Conservation (phyloP, 1,284 basidiomycete species). For the Austroboletus rostrupii region DNA sequence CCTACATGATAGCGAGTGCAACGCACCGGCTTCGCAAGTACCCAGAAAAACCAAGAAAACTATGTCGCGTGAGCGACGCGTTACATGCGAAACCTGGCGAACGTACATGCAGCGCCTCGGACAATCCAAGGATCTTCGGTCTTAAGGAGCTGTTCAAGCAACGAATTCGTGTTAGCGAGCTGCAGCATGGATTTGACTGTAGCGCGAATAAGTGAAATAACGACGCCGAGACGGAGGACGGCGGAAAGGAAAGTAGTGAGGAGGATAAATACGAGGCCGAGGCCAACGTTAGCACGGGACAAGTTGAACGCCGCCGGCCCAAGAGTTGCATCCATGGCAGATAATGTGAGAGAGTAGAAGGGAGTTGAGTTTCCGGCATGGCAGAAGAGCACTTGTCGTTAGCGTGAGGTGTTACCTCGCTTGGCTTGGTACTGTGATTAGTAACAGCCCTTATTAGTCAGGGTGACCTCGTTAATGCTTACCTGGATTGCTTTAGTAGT, state of each 20-base stretch:
- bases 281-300: conserved; percentile 66
- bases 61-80: conserved; percentile 18
- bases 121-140: conserved; percentile 73
- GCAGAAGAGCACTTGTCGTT: too few relatives aligned
- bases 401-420: too few relatives aligned
- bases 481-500: too few relatives aligned
- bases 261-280: conserved; percentile 71
- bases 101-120: conserved; percentile 64
- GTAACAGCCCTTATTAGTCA: too few relatives aligned
- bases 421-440: too few relatives aligned
- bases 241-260: conserved; percentile 63
- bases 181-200: conserved; percentile 74
- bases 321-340: conserved; percentile 22
- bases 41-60: conserved; percentile 72
- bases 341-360: too few relatives aligned
- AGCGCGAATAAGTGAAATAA: conserved; percentile 62
- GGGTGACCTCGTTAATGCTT: too few relatives aligned
- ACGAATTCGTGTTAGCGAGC: conserved; percentile 65
- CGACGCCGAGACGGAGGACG: conserved; percentile 64
- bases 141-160: conserved; percentile 73
- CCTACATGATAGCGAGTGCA: too few relatives aligned
- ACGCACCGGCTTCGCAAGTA: conserved; percentile 60
- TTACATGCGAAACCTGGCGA: background rate
- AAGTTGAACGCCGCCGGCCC: conserved; percentile 32
- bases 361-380: too few relatives aligned